Conservation (phyloP, 2,329 filamentous ascomycete species). For the Ramichloridium luteum region DNA sequence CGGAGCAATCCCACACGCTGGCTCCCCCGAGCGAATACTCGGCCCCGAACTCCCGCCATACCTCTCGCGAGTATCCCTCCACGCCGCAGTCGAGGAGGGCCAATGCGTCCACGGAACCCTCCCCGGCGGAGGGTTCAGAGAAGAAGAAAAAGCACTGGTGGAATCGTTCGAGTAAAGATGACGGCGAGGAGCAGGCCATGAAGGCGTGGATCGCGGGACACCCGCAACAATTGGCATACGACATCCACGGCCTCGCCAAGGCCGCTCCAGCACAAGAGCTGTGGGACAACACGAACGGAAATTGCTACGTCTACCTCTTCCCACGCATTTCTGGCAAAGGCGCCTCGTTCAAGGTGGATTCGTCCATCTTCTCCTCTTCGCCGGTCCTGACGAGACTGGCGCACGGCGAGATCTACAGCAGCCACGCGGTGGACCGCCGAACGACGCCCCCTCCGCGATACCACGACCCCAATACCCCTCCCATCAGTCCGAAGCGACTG, state of each 20-base stretch:
- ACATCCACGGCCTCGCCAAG: conserved; percentile 37
- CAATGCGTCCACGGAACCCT: too few species aligned
- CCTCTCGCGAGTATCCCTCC: not conserved
- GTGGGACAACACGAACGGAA: conserved; percentile 48
- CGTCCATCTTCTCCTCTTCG: conserved; percentile 46
- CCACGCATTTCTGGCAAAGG: conserved; percentile 43
- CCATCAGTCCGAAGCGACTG: conserved; percentile 15
- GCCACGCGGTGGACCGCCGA: conserved; percentile 22
- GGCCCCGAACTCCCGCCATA: not conserved
- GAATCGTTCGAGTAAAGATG: conserved; percentile 21
- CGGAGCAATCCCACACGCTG: not conserved
- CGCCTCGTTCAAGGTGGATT: conserved; percentile 50
- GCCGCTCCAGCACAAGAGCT: conserved; percentile 46
- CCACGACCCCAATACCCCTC: conserved; percentile 17
- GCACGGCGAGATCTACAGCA: conserved; percentile 40
- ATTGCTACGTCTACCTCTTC: conserved; percentile 52
- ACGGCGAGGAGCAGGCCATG: conserved; percentile 26
- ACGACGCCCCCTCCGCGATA: not conserved
- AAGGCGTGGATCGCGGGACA: conserved; percentile 49
- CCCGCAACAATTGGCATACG: conserved; percentile 44
- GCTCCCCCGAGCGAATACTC: not conserved
- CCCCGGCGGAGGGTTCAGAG: too few species aligned
- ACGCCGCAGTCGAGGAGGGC: not conserved
- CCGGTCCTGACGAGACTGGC: conserved; percentile 43
- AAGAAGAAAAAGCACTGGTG: conserved; percentile 24